These are phyloP conservation scores for Botrytis fragariae DNA, from an alignment of 2,329 filamentous ascomycete species.

Conservation along the genomic window DNA sequence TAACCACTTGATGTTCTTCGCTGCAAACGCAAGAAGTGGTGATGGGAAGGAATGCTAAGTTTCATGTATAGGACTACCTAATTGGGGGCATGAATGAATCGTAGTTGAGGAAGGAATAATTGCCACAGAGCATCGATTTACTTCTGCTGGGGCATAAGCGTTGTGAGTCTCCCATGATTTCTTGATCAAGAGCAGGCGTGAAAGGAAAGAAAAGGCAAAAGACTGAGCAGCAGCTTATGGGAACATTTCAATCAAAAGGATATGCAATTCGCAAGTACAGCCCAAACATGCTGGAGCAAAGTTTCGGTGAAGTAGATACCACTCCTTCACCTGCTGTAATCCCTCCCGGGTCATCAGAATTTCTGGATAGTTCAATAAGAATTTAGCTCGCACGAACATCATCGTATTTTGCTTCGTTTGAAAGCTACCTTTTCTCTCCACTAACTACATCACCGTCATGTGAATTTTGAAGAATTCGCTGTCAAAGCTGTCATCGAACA, in stretches of 20 bases:
- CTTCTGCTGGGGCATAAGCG: neutral
- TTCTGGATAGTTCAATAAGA: neutral
- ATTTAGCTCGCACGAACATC: neutral
- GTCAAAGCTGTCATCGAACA: neutral
- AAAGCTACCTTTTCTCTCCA: neutral
- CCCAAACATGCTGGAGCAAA: neutral
- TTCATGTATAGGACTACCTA: too few relatives aligned
- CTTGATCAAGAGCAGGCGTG: neutral
- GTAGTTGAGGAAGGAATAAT: too few relatives aligned
- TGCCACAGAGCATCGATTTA: neutral
- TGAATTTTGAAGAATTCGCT: neutral
- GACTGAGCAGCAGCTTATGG: neutral
- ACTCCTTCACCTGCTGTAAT: neutral
- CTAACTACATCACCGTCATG: neutral
- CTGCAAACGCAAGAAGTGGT: neutral
- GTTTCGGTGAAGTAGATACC: neutral
- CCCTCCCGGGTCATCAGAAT: too few relatives aligned
- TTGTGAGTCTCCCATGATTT: neutral
- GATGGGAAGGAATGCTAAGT: neutral
- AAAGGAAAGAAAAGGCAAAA: neutral
- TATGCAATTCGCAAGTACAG: neutral
- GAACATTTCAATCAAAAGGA: neutral
- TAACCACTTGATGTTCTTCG: neutral
- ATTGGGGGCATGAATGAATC: neutral
- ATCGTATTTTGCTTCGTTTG: neutral